Conservation (phyloP, 805 yeast genomes). For the Starmerella stigmatis region DNA sequence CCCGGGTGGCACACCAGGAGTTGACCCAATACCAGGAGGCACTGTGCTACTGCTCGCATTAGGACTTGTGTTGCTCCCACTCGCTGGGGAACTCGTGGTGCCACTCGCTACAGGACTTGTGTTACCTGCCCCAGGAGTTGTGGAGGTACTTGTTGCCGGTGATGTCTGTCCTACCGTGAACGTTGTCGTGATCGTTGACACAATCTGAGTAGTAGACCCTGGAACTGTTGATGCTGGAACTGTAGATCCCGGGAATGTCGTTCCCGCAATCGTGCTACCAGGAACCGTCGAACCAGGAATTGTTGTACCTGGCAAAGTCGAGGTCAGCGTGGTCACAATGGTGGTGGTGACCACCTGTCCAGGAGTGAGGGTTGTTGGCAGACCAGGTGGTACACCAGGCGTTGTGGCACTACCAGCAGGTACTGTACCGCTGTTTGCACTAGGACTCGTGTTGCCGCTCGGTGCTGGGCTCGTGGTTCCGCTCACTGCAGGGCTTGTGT, state of each 20-base stretch:
- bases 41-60: no score
- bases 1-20: not conserved
- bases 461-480: no score
- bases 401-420: not conserved
- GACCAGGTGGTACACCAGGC: not conserved
- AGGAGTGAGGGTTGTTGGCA: not conserved
- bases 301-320: not conserved
- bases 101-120: not conserved
- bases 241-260: slow-evolving; percentile 5
- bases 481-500: no score
- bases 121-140: not conserved
- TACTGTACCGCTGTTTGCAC: not conserved
- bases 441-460: not conserved
- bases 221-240: no score
- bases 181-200: not conserved
- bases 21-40: not conserved
- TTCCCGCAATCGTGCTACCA: slow-evolving; percentile 4
- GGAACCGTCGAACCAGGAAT: slow-evolving; percentile 1
- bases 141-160: not conserved
- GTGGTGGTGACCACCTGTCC: not conserved
- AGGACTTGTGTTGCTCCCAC: no score
- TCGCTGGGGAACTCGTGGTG: not conserved
- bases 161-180: not conserved
- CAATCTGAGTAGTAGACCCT: not conserved
- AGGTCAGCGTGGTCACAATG: no score